phyloP scores from a whole-genome alignment of 805 yeast species.

The Candida peoriensis region DNA sequence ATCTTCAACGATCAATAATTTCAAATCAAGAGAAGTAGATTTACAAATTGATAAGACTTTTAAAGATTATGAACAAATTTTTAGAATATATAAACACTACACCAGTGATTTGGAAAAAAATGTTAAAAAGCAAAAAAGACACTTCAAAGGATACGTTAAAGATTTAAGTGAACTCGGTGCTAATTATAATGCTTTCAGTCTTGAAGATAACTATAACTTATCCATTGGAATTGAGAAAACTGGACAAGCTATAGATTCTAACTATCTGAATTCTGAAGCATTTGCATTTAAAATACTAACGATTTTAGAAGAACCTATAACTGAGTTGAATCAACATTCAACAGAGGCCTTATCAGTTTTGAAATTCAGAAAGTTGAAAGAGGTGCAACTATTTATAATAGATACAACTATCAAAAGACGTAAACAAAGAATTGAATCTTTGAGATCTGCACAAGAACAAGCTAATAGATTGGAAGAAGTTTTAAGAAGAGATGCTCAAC shows the following conservation, averaged over 20 bases:
- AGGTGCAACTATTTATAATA: conserved; percentile 42
- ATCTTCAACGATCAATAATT: conserved; percentile 27
- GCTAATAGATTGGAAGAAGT: conserved; percentile 27
- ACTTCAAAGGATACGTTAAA: conserved; percentile 49
- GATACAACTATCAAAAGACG: conserved; percentile 35
- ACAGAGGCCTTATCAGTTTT: conserved; percentile 38
- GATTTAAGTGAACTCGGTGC: conserved; percentile 79
- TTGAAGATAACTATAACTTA: conserved; percentile 37
- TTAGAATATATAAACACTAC: conserved; percentile 17
- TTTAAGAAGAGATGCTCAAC: conserved; percentile 29
- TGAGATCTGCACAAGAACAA: conserved; percentile 30
- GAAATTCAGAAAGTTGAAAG: conserved; percentile 55
- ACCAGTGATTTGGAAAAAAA: conserved; percentile 17
- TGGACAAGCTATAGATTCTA: conserved; percentile 82
- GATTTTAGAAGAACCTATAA: conserved; percentile 33
- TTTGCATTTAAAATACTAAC: conserved; percentile 31
- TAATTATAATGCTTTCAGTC: conserved; percentile 52
- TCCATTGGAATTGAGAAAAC: conserved; percentile 69
- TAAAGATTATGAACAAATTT: conserved; percentile 24
- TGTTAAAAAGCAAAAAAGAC: conserved; percentile 26
- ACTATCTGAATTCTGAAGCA: conserved; percentile 47
- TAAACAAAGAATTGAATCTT: conserved; percentile 24
- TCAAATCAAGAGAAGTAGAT: conserved; percentile 18
- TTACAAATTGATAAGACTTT: conserved; percentile 13
- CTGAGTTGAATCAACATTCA: conserved; percentile 30